Conservation (phyloP, 768 basidiomycete species). For the Hygrophoropsis aurantiaca region DNA sequence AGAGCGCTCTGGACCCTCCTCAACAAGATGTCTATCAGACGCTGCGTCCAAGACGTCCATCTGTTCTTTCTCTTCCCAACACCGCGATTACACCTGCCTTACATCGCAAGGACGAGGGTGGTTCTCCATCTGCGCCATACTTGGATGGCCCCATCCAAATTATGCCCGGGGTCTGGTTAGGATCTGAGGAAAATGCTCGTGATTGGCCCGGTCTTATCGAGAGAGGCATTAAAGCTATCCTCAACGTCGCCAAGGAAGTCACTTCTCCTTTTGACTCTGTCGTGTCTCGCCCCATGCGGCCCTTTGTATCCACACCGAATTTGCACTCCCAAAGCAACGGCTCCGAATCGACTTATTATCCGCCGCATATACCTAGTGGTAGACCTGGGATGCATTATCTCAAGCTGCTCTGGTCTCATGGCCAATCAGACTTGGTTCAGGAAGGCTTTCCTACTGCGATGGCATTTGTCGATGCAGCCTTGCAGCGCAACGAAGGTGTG, state of each 20-base stretch:
- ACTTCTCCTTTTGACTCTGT: constrained; percentile 61
- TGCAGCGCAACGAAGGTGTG: constrained; percentile 75
- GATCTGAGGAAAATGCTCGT: constrained; percentile 88
- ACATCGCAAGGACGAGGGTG: constrained; percentile 66
- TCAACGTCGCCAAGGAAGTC: constrained; percentile 95
- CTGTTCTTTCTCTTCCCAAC: constrained; percentile 66
- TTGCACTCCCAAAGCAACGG: constrained; percentile 39
- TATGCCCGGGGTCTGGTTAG: constrained; percentile 85
- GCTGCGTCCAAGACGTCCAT: constrained; percentile 59
- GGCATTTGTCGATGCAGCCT: constrained; percentile 75
- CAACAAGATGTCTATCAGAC: constrained; percentile 27
- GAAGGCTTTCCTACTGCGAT: constrained; percentile 80
- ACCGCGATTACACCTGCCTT: constrained; percentile 50
- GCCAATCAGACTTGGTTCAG: constrained; percentile 84
- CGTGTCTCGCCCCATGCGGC: constrained; percentile 49
- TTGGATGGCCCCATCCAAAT: constrained; percentile 79
- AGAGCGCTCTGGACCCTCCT: constrained; percentile 31
- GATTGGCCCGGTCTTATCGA: constrained; percentile 74
- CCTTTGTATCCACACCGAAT: constrained; percentile 69
- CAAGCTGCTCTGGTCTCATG: constrained; percentile 91
- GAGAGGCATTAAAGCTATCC: constrained; percentile 73
- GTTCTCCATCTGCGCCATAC: constrained; percentile 67
- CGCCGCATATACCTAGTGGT: constrained; percentile 64
- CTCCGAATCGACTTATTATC: constrained; percentile 56
- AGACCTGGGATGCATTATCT: constrained; percentile 84